Evolutionary conservation across 2,329 filamentous ascomycete species (phyloP), one percentile per base, ranked within the genome.

Genomic region (Arthrocladium fulminans): DNA sequence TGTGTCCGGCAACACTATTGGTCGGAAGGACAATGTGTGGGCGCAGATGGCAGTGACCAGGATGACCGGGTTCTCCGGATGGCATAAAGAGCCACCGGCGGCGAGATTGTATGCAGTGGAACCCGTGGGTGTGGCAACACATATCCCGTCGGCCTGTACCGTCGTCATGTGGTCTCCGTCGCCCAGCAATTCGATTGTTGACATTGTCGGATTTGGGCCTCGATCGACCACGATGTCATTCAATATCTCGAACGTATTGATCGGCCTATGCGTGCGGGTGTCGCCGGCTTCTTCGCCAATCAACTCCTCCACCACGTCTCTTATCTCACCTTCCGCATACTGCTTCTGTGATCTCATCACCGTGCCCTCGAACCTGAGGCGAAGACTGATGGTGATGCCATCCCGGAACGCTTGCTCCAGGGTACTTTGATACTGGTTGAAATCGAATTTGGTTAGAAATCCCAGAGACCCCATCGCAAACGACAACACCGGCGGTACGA

Each of bases 201-300:
- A 92, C 86, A 98, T 90, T 47, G 88, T 95, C 39, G 90, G 81
- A 65, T 94, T 96, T 5, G 92, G 92, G 0, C 92, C 92, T 15
- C 92, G 78, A 61, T 98, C 92, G 24, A 97, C 80, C 7, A 98
- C 90, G n/a, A 97, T 81, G 64, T 98, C 92, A 60, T 98, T 98
- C 53, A 98, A 70, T 50, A 97, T 94, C 65, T 95, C 87, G 64
- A 83, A 88, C 1, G 86, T 89, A 32, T 81, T 80, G 58, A 92
- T 87, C 0, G 89, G 89, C 35, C 73, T 77, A 69, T 97, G 92
- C 0, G 90, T 97, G 57, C 83, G 80, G 57, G 85, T 81, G 59
- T 94, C 85, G 39, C 89, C 87, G 41, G 79, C 80, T 68, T 90
- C 87, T 61, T 90, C 86, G 3, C 87, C 89, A 43, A 95, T 83